These are phyloP conservation scores for Tetragonia tetragonoides DNA, from an alignment of 148 eudicot genomes.

Conservation along the genomic window DNA sequence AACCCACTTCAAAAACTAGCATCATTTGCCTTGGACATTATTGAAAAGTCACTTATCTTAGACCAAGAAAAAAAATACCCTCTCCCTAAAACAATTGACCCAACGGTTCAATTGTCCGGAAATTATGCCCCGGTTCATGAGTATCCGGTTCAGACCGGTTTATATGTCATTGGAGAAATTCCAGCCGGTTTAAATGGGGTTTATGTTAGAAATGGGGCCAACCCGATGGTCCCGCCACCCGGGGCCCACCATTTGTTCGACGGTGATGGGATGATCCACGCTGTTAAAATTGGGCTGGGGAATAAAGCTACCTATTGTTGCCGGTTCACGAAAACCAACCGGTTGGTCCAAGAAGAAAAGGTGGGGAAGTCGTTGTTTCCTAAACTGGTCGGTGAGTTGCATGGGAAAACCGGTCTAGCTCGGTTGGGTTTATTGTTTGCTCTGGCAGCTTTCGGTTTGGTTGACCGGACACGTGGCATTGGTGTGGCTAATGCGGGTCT, in stretches of 20 bases:
- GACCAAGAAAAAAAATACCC: constrained; percentile 22
- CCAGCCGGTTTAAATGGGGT: constrained; percentile 39
- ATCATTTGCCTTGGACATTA: constrained; percentile 33
- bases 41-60: constrained; percentile 32
- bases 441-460: constrained; percentile 34
- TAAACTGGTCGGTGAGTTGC: constrained; percentile 64
- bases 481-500: constrained; percentile 66
- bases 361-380: constrained; percentile 41
- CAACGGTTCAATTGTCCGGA: constrained; percentile 46
- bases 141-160: constrained; percentile 37
- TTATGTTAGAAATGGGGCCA: constrained; percentile 58
- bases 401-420: constrained; percentile 48
- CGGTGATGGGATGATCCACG: constrained; percentile 68
- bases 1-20: constrained; percentile 48
- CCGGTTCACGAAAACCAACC: constrained; percentile 55
- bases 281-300: constrained; percentile 36
- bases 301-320: constrained; percentile 42
- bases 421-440: constrained; percentile 42
- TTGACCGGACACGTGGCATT: constrained; percentile 33
- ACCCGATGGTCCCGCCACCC: constrained; percentile 40
- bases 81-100: constrained; percentile 34
- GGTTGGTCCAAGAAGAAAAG: constrained; percentile 40
- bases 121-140: constrained; percentile 58
- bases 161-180: constrained; percentile 43
- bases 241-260: constrained; percentile 59